phyloP scores from a whole-genome alignment of 257 asterid species.

The Ballota nigra region DNA sequence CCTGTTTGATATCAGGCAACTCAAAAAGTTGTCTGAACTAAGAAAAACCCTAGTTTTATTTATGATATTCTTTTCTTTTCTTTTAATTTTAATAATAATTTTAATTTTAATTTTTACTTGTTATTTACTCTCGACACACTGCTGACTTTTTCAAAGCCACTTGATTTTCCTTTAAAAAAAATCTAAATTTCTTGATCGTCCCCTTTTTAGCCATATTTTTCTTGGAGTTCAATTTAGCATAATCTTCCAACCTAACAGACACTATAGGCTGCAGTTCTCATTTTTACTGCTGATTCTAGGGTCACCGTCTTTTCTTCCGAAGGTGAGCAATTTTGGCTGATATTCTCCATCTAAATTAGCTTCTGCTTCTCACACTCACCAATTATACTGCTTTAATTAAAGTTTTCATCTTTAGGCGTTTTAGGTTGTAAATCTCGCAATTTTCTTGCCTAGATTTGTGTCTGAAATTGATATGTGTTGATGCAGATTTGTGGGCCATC shows the following conservation, averaged over 20 bases:
- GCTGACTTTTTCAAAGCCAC: conserved; percentile 35
- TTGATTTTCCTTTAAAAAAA: conserved; percentile 13
- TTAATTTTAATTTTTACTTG: no score
- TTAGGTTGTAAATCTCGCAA: background rate
- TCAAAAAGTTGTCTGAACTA: no score
- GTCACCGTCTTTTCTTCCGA: conserved; percentile 17
- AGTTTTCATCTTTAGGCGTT: conserved; percentile 5
- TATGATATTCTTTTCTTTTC: background rate
- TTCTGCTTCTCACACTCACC: no score
- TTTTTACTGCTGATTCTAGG: conserved; percentile 18
- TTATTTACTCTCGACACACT: conserved; percentile 14
- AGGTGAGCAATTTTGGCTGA: conserved; percentile 19
- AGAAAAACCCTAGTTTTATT: no score
- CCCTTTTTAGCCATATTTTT: conserved; percentile 10
- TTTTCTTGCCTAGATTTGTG: conserved; percentile 16
- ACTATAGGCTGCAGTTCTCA: conserved; percentile 2
- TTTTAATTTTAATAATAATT: no score
- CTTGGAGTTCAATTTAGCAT: conserved; percentile 8
- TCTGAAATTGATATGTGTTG: background rate
- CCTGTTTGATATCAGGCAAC: no score
- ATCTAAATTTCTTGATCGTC: conserved; percentile 3
- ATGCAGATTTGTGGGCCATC: conserved; percentile 27
- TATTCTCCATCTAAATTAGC: background rate
- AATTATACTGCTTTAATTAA: background rate
- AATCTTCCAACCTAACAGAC: conserved; percentile 23